Evolutionary conservation across 495 filamentous ascomycete species (phyloP), one percentile per base, ranked within the genome.

Genomic region (Chaetomium fimeti): DNA sequence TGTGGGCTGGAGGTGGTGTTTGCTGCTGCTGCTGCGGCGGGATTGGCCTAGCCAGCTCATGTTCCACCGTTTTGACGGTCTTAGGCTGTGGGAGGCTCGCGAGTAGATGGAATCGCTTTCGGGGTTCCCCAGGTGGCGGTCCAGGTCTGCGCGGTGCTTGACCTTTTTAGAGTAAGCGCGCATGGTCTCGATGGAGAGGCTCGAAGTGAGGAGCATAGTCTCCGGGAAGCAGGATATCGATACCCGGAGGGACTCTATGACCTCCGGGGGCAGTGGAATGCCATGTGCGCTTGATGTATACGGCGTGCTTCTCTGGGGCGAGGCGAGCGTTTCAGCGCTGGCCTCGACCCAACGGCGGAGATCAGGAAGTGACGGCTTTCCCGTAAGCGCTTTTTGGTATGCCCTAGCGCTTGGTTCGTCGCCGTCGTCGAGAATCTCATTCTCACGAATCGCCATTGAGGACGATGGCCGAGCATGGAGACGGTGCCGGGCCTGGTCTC

Each of bases 141-240:
- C 48, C 3, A 60, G 15, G 24, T 20, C 27, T 15, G 57, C 49
- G 24, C 45, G 56, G 36, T 79, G 76, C 40, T 68, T 73, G 22
- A 80, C 63, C 61, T 79, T 78, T 8, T 68, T 77, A 5, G 80
- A 78, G 49, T 82, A 79, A 11, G 71, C 47, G 22, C 80, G 78
- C 49, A 82, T 79, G 0, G 75, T 81, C 60, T 82, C 78, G 56
- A 82, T 74, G 3, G 79, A 72, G 22, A 82, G 72, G 60, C 76
- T 79, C 2, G 74, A 74, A 3, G 78, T 75, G 40, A 75, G 69
- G 12, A 82, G 74, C 77, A 81, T 80, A 11, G 78, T 78, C 27
- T 81, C 79, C 5, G 79, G 79, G 47, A 81, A 81, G 58, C 76
- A 78, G 11, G 74, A 58, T 15, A 78, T 72, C 1, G 72, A 76